phyloP scores from a whole-genome alignment of 441 rosid species.

The Gossypium schwendimanii region DNA sequence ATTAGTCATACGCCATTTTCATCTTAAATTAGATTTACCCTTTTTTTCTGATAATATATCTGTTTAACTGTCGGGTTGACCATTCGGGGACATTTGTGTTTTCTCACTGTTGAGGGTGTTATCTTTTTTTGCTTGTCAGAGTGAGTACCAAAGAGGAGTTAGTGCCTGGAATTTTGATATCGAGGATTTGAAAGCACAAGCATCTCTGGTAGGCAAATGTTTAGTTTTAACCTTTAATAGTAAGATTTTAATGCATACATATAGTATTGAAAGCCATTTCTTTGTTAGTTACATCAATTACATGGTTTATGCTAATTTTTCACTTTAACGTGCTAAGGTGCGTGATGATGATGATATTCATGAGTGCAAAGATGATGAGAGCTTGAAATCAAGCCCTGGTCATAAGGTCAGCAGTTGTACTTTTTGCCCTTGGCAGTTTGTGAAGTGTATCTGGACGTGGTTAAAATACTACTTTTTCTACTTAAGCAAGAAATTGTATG shows the following conservation, averaged over 20 bases:
- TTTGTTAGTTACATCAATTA: constrained; percentile 12
- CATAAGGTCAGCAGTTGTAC: constrained; percentile 13
- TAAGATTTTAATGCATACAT: background rate
- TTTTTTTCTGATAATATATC: background rate
- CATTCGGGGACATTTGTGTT: background rate
- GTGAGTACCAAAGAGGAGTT: constrained; percentile 97
- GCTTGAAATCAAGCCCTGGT: constrained; percentile 23
- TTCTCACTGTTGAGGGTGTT: background rate
- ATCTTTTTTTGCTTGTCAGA: constrained; percentile 40
- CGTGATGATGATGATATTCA: constrained; percentile 54
- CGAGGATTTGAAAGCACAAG: constrained; percentile 92
- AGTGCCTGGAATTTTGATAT: constrained; percentile 99
- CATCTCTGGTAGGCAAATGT: constrained; percentile 61
- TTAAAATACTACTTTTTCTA: constrained; percentile 4
- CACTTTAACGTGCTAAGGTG: constrained; percentile 37
- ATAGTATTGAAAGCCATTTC: background rate
- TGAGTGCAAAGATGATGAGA: constrained; percentile 56
- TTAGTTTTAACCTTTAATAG: constrained; percentile 8
- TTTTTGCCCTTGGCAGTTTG: background rate
- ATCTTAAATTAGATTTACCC: background rate
- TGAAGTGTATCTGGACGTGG: background rate
- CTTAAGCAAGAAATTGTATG: background rate
- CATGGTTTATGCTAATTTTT: constrained; percentile 7
- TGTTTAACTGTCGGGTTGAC: background rate
- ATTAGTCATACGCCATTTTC: background rate